phyloP scores from a whole-genome alignment of 164 flowering plant genomes.

The Kalanchoe fedtschenkoi region DNA sequence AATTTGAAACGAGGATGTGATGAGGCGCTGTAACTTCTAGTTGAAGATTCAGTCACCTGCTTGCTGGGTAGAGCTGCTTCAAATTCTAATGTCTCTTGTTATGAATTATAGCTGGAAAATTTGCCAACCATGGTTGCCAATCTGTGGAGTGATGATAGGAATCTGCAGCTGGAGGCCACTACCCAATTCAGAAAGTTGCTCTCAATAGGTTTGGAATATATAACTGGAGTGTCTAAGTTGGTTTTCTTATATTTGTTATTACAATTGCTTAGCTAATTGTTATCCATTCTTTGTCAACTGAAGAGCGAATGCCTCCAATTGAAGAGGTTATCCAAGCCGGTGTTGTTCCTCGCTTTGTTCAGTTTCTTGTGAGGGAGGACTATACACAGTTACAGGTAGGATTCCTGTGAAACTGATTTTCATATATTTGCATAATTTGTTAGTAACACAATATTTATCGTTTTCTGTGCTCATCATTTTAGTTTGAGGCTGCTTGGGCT shows the following conservation, averaged over 20 bases:
- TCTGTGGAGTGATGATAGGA: slow-evolving; percentile 38
- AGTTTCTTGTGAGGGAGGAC: slow-evolving; percentile 57
- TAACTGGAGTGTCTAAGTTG: background rate
- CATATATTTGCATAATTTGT: background rate
- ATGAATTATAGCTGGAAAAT: slow-evolving; percentile 44
- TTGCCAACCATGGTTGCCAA: slow-evolving; percentile 70
- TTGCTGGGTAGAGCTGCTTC: background rate
- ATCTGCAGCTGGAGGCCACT: slow-evolving; percentile 72
- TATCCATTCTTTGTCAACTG: background rate
- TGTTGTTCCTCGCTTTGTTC: slow-evolving; percentile 66
- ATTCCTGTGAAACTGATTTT: background rate
- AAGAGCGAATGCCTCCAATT: slow-evolving; percentile 63
- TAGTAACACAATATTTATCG: background rate
- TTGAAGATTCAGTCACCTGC: background rate
- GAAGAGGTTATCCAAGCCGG: slow-evolving; percentile 68
- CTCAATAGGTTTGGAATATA: slow-evolving; percentile 43
- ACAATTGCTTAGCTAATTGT: background rate
- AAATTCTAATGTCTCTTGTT: background rate
- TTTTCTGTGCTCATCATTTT: slow-evolving; percentile 6
- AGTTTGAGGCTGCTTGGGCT: slow-evolving; percentile 91
- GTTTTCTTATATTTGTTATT: background rate
- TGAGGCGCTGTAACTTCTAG: background rate
- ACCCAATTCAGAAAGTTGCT: slow-evolving; percentile 72
- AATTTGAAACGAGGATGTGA: background rate
- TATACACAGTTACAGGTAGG: slow-evolving; percentile 58